Evolutionary conservation across 352 stramenopile genomes (phyloP), one percentile per base, ranked within the genome.

Genomic region (Phytopythium boreale): DNA sequence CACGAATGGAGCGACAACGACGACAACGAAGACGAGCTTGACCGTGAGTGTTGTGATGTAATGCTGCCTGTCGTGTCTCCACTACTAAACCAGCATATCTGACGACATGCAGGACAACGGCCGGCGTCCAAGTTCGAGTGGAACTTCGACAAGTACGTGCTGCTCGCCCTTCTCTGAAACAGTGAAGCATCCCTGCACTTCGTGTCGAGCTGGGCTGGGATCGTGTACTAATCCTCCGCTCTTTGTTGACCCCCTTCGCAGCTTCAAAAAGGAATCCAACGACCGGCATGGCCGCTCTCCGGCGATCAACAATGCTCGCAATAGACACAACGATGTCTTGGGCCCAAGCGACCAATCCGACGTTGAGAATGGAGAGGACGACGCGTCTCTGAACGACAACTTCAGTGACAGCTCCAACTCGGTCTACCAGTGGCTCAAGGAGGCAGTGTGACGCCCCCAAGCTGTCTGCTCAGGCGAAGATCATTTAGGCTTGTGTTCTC

Each of bases 341-440:
- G 22, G 15, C 46, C 8, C 10, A 29, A 52, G 46, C 11, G 46
- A 26, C 15, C 46, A 31, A 22, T 52, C 46, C 4, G 46, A 52
- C 22, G 11, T 31, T 8, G 46, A 31, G 20, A 31, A 29, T 14
- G 46, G 10, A 11, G 46, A 52, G 22, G 4, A 0, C 22, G 39
- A 46, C 17, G 39, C 39, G 15, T 46, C 39, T 8, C 39, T 85
- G 59, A 76, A 70, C 37, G 66, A 71, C 62, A 36, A n/a, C 5
- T 37, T 66, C 10, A 87, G 79, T 57, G 68, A 75, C 14, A 71
- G 56, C 11, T 88, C 76, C 0, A 79, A 93, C 34, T 72, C 73
- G 17, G 74, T 82, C 31, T 91, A 82, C 56, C 66, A 61, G 56
- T 92, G 84, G 82, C 72, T 91, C 36, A 83, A 86, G 60, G 69